Percentiles rank a stretch among this genome's conserved stretches.
These are phyloP conservation scores for Peniophora sp. DNA, from an alignment of 1,284 basidiomycete species.

Conservation along the genomic window DNA sequence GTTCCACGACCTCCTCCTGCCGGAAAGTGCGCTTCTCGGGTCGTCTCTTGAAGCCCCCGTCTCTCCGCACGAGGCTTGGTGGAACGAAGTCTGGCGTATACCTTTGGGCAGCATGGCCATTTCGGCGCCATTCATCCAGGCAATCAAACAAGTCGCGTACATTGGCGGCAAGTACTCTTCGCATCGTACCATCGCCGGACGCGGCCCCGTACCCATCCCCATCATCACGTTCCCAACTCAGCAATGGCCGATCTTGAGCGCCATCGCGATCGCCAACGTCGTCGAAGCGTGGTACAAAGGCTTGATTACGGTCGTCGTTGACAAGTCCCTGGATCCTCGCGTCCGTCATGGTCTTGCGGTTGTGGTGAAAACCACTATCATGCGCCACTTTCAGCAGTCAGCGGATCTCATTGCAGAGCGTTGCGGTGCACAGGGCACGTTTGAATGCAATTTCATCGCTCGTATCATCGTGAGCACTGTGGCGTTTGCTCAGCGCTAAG, in stretches of 20 bases:
- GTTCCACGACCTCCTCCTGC: slow-evolving; percentile 29
- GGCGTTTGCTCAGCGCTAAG: too few species aligned
- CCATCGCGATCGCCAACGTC: slow-evolving; percentile 32
- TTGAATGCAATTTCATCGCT: slow-evolving; percentile 33
- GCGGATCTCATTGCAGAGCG: slow-evolving; percentile 30
- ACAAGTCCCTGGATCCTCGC: slow-evolving; percentile 19
- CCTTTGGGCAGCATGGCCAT: slow-evolving; percentile 23
- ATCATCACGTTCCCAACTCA: slow-evolving; percentile 42
- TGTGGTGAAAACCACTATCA: slow-evolving; percentile 29
- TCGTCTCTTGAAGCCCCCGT: slow-evolving; percentile 16
- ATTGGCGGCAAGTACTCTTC: slow-evolving; percentile 31
- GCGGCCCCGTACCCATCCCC: slow-evolving; percentile 17
- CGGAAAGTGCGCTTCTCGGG: slow-evolving; percentile 27
- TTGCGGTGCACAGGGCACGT: slow-evolving; percentile 42
- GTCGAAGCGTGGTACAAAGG: slow-evolving; percentile 24
- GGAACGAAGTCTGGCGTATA: slow-evolving; percentile 23
- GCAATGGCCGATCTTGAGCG: slow-evolving; percentile 33
- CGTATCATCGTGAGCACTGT: slow-evolving; percentile 25
- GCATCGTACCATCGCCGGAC: slow-evolving; percentile 25
- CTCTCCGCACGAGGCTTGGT: slow-evolving; percentile 22
- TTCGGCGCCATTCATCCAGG: slow-evolving; percentile 14
- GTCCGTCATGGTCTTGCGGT: slow-evolving; percentile 33
- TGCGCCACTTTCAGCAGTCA: slow-evolving; percentile 23
- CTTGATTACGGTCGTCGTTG: slow-evolving; percentile 23
- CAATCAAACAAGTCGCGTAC: slow-evolving; percentile 16